phyloP scores from a whole-genome alignment of 225 moss, liverwort and hornwort species.

The Pseudisothecium myosuroides region DNA sequence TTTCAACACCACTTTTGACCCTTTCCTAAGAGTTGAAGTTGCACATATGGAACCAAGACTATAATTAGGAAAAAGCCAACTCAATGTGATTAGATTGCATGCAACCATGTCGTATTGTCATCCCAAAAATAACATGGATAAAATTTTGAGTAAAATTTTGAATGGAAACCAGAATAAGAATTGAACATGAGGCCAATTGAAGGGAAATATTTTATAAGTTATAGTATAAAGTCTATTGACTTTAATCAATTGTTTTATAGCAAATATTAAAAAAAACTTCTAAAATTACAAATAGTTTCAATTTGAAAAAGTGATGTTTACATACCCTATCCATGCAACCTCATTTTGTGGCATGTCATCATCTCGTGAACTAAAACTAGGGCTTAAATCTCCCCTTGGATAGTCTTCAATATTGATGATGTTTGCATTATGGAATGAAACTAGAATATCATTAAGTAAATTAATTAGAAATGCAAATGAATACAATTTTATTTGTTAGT shows the following conservation, averaged over 20 bases:
- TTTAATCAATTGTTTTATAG: neutral
- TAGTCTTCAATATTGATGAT: neutral
- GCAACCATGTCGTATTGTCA: neutral
- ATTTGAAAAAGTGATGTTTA: neutral
- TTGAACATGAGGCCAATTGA: neutral
- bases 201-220: neutral
- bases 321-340: neutral
- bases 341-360: neutral
- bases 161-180: too few species aligned
- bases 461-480: neutral
- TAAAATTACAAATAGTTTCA: neutral
- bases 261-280: too few species aligned
- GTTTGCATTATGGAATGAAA: neutral
- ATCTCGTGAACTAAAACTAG: neutral
- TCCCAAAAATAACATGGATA: neutral
- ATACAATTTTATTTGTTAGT: neutral
- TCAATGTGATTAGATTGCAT: neutral
- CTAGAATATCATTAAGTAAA: neutral
- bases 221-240: neutral
- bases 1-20: neutral
- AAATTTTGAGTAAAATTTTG: neutral
- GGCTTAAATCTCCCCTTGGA: neutral
- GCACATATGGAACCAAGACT: neutral
- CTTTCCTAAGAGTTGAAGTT: neutral
- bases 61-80: neutral